phyloP scores from a whole-genome alignment of 345 rosid genomes.

The Syzygium grande region DNA sequence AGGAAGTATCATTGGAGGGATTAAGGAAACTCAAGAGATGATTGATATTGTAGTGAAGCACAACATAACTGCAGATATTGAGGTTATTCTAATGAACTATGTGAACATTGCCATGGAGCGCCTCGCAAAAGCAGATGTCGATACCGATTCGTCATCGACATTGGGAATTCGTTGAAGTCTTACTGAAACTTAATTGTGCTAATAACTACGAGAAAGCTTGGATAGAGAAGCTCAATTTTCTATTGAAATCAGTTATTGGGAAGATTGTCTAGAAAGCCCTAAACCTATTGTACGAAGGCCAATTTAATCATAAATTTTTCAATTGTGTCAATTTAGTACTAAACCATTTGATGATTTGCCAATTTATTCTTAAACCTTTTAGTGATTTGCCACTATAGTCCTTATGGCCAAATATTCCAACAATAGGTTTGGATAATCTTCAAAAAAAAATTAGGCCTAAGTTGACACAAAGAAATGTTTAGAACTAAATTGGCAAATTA shows the following conservation, averaged over 20 bases:
- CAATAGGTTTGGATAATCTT: too few species aligned
- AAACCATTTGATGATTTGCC: too few species aligned
- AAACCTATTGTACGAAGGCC: too few species aligned
- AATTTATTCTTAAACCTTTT: too few species aligned
- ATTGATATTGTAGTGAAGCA: conserved; percentile 35
- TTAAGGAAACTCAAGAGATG: conserved; percentile 61
- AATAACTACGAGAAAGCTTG: not conserved
- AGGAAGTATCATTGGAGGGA: conserved; percentile 46
- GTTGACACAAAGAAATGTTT: too few species aligned
- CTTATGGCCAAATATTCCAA: too few species aligned
- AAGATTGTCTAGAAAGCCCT: too few species aligned
- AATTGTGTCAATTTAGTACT: too few species aligned
- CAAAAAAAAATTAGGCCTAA: too few species aligned
- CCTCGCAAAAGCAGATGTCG: conserved; percentile 37
- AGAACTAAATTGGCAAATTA: too few species aligned
- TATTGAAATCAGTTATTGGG: not conserved
- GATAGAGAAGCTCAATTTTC: not conserved
- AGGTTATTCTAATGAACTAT: conserved; percentile 33
- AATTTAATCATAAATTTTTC: too few species aligned
- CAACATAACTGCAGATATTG: conserved; percentile 36
- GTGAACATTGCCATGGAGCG: conserved; percentile 46
- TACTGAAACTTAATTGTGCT: not conserved
- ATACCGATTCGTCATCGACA: conserved; percentile 57
- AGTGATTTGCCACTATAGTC: too few species aligned
- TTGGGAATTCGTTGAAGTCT: conserved; percentile 7